A percentile compares a stretch with the other conserved stretches of the same genome.
Conservation (phyloP, 2,329 filamentous ascomycete genomes). For the Colletotrichum tofieldiae region DNA sequence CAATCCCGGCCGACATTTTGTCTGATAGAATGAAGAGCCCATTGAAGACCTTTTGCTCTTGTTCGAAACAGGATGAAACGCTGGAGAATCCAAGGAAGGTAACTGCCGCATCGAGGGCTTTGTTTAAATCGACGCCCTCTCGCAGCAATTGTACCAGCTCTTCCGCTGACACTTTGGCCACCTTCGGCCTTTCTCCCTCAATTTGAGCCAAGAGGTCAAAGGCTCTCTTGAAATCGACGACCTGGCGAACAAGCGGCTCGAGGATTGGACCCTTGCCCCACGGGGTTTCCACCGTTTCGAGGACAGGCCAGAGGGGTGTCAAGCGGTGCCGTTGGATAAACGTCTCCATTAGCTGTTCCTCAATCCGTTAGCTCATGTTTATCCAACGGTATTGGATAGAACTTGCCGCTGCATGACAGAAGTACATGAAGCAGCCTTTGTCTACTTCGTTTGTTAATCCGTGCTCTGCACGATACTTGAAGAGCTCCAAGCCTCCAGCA, state of each 20-base stretch:
- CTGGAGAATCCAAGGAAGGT: slow-evolving; percentile 12
- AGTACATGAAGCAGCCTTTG: slow-evolving; percentile 27
- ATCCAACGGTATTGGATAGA: too few relatives aligned
- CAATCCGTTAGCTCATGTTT: not conserved
- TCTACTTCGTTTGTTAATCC: slow-evolving; percentile 31
- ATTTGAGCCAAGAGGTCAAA: slow-evolving; percentile 18
- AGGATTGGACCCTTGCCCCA: slow-evolving; percentile 17
- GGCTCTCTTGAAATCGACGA: slow-evolving; percentile 25
- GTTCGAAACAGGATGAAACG: not conserved
- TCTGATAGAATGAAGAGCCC: slow-evolving; percentile 6
- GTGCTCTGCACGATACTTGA: slow-evolving; percentile 33
- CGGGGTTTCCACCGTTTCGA: slow-evolving; percentile 24
- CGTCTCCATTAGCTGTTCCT: slow-evolving; percentile 25
- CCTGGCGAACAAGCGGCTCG: slow-evolving; percentile 23
- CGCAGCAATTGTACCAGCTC: slow-evolving; percentile 10
- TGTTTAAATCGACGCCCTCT: not conserved
- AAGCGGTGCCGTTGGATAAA: slow-evolving; percentile 34
- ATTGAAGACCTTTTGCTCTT: slow-evolving; percentile 21
- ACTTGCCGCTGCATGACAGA: slow-evolving; percentile 34
- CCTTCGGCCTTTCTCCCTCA: not conserved
- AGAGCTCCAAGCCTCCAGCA: slow-evolving; percentile 27
- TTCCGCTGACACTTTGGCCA: not conserved
- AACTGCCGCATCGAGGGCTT: slow-evolving; percentile 8
- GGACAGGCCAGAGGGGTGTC: slow-evolving; percentile 18
- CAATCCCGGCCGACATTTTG: slow-evolving; percentile 5